Base-by-base conservation (phyloP, 352 stramenopile species). In the Phytophthora macrochlamydospora region DNA sequence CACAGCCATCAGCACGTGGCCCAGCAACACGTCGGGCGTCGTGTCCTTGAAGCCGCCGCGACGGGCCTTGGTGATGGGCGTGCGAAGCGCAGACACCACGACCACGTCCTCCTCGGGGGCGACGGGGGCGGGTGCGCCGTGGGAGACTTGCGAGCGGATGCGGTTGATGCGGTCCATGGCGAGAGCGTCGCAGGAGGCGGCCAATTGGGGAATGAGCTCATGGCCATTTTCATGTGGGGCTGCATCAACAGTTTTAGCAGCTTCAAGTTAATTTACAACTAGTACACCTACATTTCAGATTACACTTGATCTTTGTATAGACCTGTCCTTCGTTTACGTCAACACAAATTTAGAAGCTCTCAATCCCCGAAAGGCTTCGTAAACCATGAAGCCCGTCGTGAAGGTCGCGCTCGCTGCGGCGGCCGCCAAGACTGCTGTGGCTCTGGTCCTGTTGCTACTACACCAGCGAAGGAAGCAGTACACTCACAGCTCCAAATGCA, bases 21-120 rank as follows among this genome's bases (percentile, higher is more conserved):
- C 81, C 29, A 98, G 86, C 52, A 98, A 75, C 33, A 95, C 89
- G 62, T 98, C 92, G 32, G 92, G 90, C 40, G 89, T 97, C 11
- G 90, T 97, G 74, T 97, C 89, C 79, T 97, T 97, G 73, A 98
- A 97, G 24, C 81, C 88, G 31, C 92, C 92, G 53, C 89, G 83
- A 62, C 89, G 86, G 58, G 85, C 86, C 69, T 95, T 95, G 59
- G 86, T 90, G 69, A 97, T 94, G 42, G 90, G 83, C 63, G 90
- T 97, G 66, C 90, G 89, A 18, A 90, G 66, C 13, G 89, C 87
- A 51, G 86, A 89, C 52, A 97, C 86, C 54, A 97, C 79, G 28
- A 97, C 87, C 44, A 95, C 85, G 58, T 95, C 87, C 29, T 93
- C 83, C n/a, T 92, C 79, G 28, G 73, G 62, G 2, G 52, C 62